Evolutionary conservation across 306 rosid genomes (phyloP), one percentile per base, ranked within the genome.

Genomic region (Cyclanthera cordifolia): DNA sequence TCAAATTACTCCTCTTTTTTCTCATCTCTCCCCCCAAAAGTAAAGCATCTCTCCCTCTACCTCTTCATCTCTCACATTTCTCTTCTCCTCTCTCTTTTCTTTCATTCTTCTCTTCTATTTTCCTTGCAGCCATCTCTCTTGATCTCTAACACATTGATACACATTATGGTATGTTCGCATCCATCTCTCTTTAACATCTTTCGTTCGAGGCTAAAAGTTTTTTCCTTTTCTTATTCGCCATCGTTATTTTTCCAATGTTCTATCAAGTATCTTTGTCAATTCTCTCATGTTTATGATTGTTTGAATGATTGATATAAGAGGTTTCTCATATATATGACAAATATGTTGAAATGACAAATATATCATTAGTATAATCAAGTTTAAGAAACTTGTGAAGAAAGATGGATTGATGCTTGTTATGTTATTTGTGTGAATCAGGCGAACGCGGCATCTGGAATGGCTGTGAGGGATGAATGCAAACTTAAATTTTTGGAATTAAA

Each of bases 151-250:
- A 23, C 79, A 70, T 52, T 54, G 3, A 4, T 34, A 34, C 52
- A 70, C 85, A 86, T 75, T 79, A 91, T 91, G 96, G 95, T 89
- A 89, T 85, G 87, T 67, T 27, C 71, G 25, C 20, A 16, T 46
- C 50, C 1, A 46, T 66, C 24, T 72, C 72, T 70, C 49, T 69
- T 12, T 37, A 9, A 6, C 58, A 13, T 19, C 27, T 27, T 20
- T 70, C 21, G 43, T 20, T 70, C 21, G 43, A 7, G 13, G 0
- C 4, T 3, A 43, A 43, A 10, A 12, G 50, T 4, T 23, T 27
- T 25, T 9, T 37, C 12, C 21, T 2, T 23, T 21, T 47, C 20
- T 51, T 15, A 6, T 51, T 46, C 55, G 14, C 25, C 1, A 1
- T 60, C n/a, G 45, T 51, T 47, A 7, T 51, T 32, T 32, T 27